Evolutionary conservation across 2,329 filamentous ascomycete species (phyloP).

Genomic region (Davidsoniella eucalypti): DNA sequence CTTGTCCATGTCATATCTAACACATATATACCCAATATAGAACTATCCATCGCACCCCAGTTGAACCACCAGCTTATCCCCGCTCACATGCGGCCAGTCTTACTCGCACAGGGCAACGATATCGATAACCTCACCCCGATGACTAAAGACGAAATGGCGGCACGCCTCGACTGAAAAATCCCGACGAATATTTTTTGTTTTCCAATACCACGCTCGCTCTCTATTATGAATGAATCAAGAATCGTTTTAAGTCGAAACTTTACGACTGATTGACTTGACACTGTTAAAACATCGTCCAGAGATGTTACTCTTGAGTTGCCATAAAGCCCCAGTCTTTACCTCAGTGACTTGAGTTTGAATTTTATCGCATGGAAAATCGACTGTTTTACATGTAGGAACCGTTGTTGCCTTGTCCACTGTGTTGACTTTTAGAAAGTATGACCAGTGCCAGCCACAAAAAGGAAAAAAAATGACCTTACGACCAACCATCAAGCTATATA

Average conservation of each 20-base stretch:
- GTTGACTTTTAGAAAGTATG: no score
- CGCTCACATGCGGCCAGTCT: slow-evolving; percentile 55
- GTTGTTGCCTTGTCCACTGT: no score
- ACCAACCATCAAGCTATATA: no score
- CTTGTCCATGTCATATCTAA: not conserved
- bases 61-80: slow-evolving; percentile 84
- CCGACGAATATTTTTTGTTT: slow-evolving; percentile 4
- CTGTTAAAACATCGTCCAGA: slow-evolving; percentile 1
- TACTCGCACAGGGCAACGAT: slow-evolving; percentile 67
- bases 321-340: not conserved
- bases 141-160: slow-evolving; percentile 92
- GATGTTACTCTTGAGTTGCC: not conserved
- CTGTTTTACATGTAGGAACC: no score
- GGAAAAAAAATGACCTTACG: no score
- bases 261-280: not conserved
- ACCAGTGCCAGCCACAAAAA: no score
- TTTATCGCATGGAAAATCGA: no score
- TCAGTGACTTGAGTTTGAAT: no score
- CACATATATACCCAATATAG: slow-evolving; percentile 28
- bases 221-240: no score
- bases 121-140: slow-evolving; percentile 88
- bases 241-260: not conserved
- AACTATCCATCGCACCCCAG: slow-evolving; percentile 85
- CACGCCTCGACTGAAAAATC: slow-evolving; percentile 68
- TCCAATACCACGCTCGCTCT: not conserved